Conservation (phyloP, 2,329 filamentous ascomycete genomes). For the Cytospora chrysosperma region DNA sequence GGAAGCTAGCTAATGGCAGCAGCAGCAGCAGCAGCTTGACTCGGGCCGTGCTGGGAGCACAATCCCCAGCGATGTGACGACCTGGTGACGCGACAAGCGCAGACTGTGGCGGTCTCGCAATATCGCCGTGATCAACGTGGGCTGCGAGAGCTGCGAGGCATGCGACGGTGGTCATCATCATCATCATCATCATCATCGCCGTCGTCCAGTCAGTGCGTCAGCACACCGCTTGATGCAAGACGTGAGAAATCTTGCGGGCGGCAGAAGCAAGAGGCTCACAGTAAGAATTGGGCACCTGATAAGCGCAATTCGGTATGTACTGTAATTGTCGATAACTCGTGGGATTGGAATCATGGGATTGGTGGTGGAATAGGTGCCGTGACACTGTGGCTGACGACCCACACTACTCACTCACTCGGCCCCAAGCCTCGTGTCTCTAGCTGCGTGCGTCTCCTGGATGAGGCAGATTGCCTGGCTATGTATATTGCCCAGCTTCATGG, state of each 20-base stretch:
- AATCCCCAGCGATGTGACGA: not conserved
- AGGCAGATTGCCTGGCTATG: not conserved
- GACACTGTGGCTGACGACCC: not conserved
- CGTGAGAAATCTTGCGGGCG: not conserved
- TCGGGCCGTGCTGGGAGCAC: not conserved
- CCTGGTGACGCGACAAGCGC: not conserved
- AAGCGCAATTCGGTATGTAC: not conserved
- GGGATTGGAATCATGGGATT: not conserved
- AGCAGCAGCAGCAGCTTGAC: not conserved
- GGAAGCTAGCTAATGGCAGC: not conserved
- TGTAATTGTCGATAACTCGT: not conserved
- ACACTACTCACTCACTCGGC: not conserved
- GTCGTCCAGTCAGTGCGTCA: not conserved
- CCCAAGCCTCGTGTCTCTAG: not conserved
- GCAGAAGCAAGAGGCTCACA: not conserved
- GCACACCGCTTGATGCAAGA: not conserved
- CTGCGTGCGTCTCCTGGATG: not conserved
- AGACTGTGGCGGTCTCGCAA: not conserved
- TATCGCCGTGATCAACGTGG: not conserved
- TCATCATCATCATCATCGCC: not conserved
- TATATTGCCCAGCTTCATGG: not conserved
- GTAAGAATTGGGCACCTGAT: not conserved
- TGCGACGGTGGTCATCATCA: not conserved
- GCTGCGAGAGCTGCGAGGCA: not conserved
- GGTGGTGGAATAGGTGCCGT: not conserved